phyloP scores from a whole-genome alignment of 257 asterid genomes.

The Anisodus tanguticus region DNA sequence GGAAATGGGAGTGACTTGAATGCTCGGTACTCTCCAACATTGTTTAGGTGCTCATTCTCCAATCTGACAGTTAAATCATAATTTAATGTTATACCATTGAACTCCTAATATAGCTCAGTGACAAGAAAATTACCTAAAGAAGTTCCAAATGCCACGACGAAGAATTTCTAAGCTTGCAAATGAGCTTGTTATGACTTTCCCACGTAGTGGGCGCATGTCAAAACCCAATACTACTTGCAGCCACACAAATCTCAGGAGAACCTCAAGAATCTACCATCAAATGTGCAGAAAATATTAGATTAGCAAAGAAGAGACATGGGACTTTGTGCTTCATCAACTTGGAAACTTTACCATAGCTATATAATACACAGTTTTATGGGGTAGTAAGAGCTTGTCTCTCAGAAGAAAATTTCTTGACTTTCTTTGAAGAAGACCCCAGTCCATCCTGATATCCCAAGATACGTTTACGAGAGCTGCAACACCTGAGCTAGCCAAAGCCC shows the following conservation, averaged over 20 bases:
- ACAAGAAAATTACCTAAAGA: slow-evolving; percentile 51
- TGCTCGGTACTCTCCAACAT: slow-evolving; percentile 72
- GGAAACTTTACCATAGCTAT: slow-evolving; percentile 59
- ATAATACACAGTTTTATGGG: slow-evolving; percentile 53
- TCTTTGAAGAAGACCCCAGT: slow-evolving; percentile 67
- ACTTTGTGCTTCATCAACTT: neutral
- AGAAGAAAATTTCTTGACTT: slow-evolving; percentile 56
- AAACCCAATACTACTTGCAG: slow-evolving; percentile 63
- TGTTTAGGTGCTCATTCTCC: slow-evolving; percentile 79
- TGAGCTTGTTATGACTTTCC: slow-evolving; percentile 46
- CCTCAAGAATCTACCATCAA: slow-evolving; percentile 50
- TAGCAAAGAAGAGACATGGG: neutral
- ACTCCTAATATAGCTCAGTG: neutral
- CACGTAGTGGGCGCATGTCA: slow-evolving; percentile 43
- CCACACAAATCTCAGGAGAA: slow-evolving; percentile 68
- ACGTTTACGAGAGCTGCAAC: slow-evolving; percentile 51
- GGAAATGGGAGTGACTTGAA: slow-evolving; percentile 74
- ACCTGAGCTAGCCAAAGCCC: slow-evolving; percentile 49
- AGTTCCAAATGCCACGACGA: slow-evolving; percentile 76
- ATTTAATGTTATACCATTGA: neutral
- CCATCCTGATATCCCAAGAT: slow-evolving; percentile 60
- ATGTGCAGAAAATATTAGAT: neutral
- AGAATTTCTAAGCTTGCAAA: slow-evolving; percentile 64
- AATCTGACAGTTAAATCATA: slow-evolving; percentile 43
- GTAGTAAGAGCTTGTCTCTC: slow-evolving; percentile 68